These are phyloP conservation scores for Pholiota conissans DNA, from an alignment of 768 basidiomycete species.

Conservation along the genomic window DNA sequence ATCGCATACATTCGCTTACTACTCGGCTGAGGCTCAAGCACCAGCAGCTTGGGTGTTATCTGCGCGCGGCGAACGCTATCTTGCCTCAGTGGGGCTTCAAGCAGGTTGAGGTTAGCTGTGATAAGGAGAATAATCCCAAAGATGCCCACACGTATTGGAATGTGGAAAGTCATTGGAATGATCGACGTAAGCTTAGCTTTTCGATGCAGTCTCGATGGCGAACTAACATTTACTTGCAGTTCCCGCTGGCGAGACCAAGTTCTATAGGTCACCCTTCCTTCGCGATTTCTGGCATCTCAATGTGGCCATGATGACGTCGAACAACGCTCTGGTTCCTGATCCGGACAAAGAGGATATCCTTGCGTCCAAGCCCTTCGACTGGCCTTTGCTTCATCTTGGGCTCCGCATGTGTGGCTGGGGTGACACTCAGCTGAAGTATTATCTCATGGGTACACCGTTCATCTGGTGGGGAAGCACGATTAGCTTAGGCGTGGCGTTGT, in stretches of 20 bases:
- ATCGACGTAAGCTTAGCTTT: conserved; percentile 65
- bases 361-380: conserved; percentile 89
- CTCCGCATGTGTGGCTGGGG: conserved; percentile 98
- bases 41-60: conserved; percentile 75
- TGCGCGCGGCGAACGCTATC: conserved; percentile 84
- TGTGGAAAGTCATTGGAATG: conserved; percentile 97
- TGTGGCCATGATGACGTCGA: conserved; percentile 99
- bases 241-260: conserved; percentile 77
- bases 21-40: conserved; percentile 88
- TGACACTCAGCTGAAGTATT: conserved; percentile 85
- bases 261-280: conserved; percentile 89
- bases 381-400: conserved; percentile 90
- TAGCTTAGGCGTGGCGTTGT: conserved; percentile 58
- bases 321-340: conserved; percentile 96
- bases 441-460: conserved; percentile 88
- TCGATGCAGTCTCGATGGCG: neutral
- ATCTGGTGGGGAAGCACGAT: conserved; percentile 85
- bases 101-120: conserved; percentile 95
- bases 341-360: conserved; percentile 99
- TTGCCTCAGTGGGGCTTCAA: conserved; percentile 99
- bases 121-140: conserved; percentile 77
- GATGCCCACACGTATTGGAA: conserved; percentile 97
- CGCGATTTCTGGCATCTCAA: conserved; percentile 99
- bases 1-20: conserved; percentile 85
- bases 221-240: conserved; percentile 44